phyloP scores from a whole-genome alignment of 768 basidiomycete species.

The Leccinum uliginosum region DNA sequence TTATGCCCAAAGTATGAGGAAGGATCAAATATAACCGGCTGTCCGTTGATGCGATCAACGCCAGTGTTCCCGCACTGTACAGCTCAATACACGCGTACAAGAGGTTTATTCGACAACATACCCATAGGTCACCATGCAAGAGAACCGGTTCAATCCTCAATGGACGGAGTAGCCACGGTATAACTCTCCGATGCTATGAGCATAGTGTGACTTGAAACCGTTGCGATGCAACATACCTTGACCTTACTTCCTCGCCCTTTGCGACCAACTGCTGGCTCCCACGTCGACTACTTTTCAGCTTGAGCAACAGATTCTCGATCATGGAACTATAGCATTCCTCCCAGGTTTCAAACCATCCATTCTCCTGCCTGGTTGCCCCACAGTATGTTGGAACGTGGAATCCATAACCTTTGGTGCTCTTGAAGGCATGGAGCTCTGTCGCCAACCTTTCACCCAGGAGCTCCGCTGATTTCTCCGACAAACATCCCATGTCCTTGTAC shows the following conservation, averaged over 20 bases:
- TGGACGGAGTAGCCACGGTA: constrained; percentile 61
- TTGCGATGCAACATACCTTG: constrained; percentile 34
- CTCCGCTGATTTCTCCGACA: constrained; percentile 44
- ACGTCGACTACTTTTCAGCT: constrained; percentile 39
- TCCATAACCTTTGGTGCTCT: constrained; percentile 57
- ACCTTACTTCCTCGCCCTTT: constrained; percentile 48
- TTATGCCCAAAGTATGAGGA: constrained; percentile 78
- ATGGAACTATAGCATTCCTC: constrained; percentile 60
- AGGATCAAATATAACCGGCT: constrained; percentile 74
- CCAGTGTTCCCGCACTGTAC: constrained; percentile 71
- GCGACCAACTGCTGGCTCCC: constrained; percentile 42
- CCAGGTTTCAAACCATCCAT: constrained; percentile 75
- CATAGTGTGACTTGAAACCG: background rate
- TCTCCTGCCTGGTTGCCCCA: constrained; percentile 62
- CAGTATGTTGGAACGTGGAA: constrained; percentile 76
- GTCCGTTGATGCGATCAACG: constrained; percentile 44
- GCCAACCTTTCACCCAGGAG: constrained; percentile 60
- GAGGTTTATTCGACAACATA: constrained; percentile 28
- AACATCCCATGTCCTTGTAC: constrained; percentile 55
- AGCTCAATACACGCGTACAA: background rate
- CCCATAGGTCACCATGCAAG: constrained; percentile 81
- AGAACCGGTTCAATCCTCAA: constrained; percentile 62
- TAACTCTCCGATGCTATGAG: constrained; percentile 47
- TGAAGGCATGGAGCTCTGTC: constrained; percentile 56
- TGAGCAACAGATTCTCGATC: constrained; percentile 53